Conservation (phyloP, 108 stramenopile genomes). For the Heterococcus sp. region DNA sequence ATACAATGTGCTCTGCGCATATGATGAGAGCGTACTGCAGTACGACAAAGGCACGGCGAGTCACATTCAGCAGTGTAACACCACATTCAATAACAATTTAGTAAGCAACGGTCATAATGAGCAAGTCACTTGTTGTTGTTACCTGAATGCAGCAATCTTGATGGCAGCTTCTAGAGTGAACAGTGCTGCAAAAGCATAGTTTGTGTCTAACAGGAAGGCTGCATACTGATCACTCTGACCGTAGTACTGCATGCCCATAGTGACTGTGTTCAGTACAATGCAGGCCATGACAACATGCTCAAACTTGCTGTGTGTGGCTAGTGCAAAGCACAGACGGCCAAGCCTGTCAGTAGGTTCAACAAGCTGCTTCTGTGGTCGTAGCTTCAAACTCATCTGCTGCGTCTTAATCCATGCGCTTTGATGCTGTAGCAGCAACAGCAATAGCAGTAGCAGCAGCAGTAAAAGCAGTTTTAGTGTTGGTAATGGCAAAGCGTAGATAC, state of each 20-base stretch:
- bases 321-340: constrained; percentile 49
- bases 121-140: not conserved
- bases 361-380: constrained; percentile 49
- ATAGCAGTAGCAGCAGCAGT: constrained; percentile 5
- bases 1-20: not conserved
- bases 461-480: too few relatives aligned
- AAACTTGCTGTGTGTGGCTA: constrained; percentile 40
- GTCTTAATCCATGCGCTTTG: constrained; percentile 63
- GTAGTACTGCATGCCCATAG: constrained; percentile 53
- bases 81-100: not conserved
- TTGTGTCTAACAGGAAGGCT: constrained; percentile 16
- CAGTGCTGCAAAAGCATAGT: constrained; percentile 48
- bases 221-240: constrained; percentile 42
- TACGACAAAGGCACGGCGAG: not conserved
- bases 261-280: constrained; percentile 56
- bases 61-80: not conserved
- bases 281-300: constrained; percentile 57
- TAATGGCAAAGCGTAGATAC: too few relatives aligned
- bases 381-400: constrained; percentile 59
- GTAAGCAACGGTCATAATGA: too few relatives aligned
- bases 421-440: constrained; percentile 56
- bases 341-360: constrained; percentile 19
- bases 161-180: constrained; percentile 54
- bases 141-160: constrained; percentile 23
- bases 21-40: too few relatives aligned